Conservation (phyloP, 805 yeast species). For the Starmerella davenportii region DNA sequence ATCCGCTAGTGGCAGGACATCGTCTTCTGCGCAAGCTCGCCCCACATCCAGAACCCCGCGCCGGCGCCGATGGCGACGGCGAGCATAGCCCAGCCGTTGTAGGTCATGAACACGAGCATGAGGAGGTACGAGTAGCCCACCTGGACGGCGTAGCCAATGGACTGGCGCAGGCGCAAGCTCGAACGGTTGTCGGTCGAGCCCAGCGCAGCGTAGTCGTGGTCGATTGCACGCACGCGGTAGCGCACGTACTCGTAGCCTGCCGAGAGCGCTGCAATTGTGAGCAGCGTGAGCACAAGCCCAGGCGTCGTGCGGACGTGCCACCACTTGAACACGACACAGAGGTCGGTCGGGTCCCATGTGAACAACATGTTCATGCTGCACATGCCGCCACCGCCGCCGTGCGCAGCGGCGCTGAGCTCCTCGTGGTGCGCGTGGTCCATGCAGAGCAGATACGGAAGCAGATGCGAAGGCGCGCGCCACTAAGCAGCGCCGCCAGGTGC, state of each 20-base stretch:
- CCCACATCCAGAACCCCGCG: conserved; percentile 50
- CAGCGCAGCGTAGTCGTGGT: conserved; percentile 6
- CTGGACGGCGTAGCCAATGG: conserved; percentile 17
- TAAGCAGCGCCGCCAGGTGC: too few species aligned
- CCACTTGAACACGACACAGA: conserved; percentile 59
- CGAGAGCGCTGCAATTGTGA: conserved; percentile 32
- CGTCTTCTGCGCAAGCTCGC: conserved; percentile 14
- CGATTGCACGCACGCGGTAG: conserved; percentile 13
- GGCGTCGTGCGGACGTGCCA: conserved; percentile 49
- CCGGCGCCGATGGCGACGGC: conserved; percentile 57
- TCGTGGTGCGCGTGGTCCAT: conserved; percentile 13
- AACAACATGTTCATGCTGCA: conserved; percentile 37
- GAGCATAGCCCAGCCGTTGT: conserved; percentile 65
- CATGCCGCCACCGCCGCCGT: conserved; percentile 13
- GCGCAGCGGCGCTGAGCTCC: conserved; percentile 5
- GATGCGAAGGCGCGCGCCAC: too few species aligned
- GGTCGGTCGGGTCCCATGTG: conserved; percentile 58
- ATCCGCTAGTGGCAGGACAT: conserved; percentile 18
- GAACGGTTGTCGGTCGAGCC: background rate
- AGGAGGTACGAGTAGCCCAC: conserved; percentile 26
- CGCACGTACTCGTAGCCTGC: conserved; percentile 48
- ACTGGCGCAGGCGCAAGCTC: conserved; percentile 4
- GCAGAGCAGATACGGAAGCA: background rate
- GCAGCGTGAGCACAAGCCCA: conserved; percentile 36
- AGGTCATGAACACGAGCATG: conserved; percentile 76